Conservation (phyloP, 139 green algal genomes). For the Limnomonas spitsbergensis region DNA sequence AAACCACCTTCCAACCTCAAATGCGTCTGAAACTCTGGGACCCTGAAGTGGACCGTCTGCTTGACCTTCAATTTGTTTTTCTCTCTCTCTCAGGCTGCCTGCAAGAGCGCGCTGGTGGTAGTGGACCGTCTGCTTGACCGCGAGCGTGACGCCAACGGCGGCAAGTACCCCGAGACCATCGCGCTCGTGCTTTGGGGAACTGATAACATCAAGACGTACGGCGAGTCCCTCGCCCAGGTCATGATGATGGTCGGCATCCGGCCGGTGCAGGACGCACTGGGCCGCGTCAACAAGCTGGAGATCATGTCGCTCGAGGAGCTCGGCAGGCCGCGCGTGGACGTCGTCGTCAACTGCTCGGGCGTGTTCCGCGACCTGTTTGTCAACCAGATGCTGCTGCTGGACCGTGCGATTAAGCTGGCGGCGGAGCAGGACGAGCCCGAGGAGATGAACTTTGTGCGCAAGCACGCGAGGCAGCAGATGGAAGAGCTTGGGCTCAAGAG, state of each 20-base stretch:
- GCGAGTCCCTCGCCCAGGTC: constrained; percentile 93
- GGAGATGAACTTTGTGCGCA: constrained; percentile 99
- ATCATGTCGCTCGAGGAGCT: constrained; percentile 97
- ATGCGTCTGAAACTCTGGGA: neutral
- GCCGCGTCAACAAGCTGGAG: constrained; percentile 99
- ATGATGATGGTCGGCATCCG: constrained; percentile 93
- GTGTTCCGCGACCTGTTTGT: constrained; percentile 99
- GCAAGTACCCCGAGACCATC: constrained; percentile 94
- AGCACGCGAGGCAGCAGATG: constrained; percentile 93
- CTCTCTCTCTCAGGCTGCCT: constrained; percentile 43
- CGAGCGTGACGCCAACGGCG: constrained; percentile 82
- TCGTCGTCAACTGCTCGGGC: constrained; percentile 99
- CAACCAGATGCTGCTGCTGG: constrained; percentile 98
- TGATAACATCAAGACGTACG: constrained; percentile 99
- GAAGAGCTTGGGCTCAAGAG: constrained; percentile 78
- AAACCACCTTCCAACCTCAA: neutral
- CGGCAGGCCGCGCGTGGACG: constrained; percentile 89
- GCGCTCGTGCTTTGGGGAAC: constrained; percentile 98
- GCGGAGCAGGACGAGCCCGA: constrained; percentile 95
- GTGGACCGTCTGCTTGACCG: constrained; percentile 93
- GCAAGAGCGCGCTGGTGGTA: constrained; percentile 81
- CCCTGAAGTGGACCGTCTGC: too few relatives aligned
- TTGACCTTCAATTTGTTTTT: neutral
- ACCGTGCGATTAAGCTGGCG: constrained; percentile 94
- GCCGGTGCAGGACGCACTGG: constrained; percentile 91